Evolutionary conservation across 1,284 basidiomycete genomes (phyloP).

Genomic region (Melampsora larici-populina): DNA sequence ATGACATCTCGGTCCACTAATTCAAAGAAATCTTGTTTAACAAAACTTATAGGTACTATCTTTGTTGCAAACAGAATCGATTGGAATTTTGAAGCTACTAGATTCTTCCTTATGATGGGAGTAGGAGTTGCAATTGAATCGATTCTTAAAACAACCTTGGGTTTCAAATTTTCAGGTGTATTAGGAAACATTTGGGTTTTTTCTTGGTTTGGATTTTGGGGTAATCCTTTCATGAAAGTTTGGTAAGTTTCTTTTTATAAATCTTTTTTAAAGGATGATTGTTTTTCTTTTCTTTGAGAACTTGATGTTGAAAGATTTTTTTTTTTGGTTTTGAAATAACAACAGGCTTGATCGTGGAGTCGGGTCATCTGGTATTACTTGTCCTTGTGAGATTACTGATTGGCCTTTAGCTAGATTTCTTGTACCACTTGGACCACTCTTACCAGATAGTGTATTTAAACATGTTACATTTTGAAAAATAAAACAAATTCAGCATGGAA

Average conservation of each 20-base stretch:
- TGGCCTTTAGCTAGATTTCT: slow-evolving; percentile 29
- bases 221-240: slow-evolving; percentile 14
- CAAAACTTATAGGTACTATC: too few relatives aligned
- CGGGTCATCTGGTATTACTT: slow-evolving; percentile 16
- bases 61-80: slow-evolving; percentile 3
- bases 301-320: not conserved
- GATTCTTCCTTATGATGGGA: slow-evolving; percentile 18
- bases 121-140: slow-evolving; percentile 29
- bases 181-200: slow-evolving; percentile 21
- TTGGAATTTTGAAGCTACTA: slow-evolving; percentile 24
- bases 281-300: not conserved
- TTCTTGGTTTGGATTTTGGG: slow-evolving; percentile 13
- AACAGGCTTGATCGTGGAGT: slow-evolving; percentile 22
- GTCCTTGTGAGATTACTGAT: slow-evolving; percentile 8
- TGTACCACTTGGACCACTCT: slow-evolving; percentile 28
- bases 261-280: not conserved
- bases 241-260: slow-evolving; percentile 10
- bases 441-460: slow-evolving; percentile 13
- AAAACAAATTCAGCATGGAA: not conserved
- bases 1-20: too few relatives aligned
- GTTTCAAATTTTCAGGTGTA: slow-evolving; percentile 15
- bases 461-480: not conserved
- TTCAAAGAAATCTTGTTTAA: too few relatives aligned
- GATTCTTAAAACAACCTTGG: slow-evolving; percentile 15
- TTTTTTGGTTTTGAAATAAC: too few relatives aligned